phyloP scores from a whole-genome alignment of 2,329 filamentous ascomycete species.

The Trichoderma koningii region DNA sequence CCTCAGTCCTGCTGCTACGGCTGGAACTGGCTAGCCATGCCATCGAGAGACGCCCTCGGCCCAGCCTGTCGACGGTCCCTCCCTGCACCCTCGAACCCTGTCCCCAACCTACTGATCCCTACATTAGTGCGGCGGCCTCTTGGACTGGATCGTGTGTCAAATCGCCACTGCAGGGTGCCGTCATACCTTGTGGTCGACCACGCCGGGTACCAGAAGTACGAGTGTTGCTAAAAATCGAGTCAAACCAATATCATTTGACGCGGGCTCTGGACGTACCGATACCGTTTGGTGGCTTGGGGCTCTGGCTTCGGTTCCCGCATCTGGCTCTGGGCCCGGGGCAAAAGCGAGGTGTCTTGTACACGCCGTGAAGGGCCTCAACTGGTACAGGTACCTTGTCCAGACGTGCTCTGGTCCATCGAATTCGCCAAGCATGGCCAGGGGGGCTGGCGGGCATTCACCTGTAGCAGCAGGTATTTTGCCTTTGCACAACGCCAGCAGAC shows the following conservation, averaged over 20 bases:
- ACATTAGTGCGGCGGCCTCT: constrained; percentile 27
- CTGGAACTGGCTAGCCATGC: constrained; percentile 21
- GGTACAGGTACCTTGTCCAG: not conserved
- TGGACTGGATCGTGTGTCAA: constrained; percentile 20
- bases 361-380: too few relatives aligned
- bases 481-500: not conserved
- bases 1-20: not conserved
- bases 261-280: not conserved
- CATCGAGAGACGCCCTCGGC: constrained; percentile 21
- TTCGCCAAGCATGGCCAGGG: too few relatives aligned
- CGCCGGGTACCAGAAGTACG: constrained; percentile 3
- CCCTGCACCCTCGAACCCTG: too few relatives aligned
- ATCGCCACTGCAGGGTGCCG: constrained; percentile 30
- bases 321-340: too few relatives aligned
- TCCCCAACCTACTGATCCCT: not conserved
- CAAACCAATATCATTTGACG: not conserved
- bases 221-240: not conserved
- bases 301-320: not conserved
- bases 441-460: not conserved
- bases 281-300: not conserved
- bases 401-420: too few relatives aligned
- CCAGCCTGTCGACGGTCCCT: constrained; percentile 21
- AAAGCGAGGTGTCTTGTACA: not conserved
- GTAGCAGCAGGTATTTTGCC: not conserved
- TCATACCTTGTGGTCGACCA: constrained; percentile 27